Evolutionary conservation across 371 early-diverging fungal genomes (phyloP).

Genomic region (Catenaria anguillulae): DNA sequence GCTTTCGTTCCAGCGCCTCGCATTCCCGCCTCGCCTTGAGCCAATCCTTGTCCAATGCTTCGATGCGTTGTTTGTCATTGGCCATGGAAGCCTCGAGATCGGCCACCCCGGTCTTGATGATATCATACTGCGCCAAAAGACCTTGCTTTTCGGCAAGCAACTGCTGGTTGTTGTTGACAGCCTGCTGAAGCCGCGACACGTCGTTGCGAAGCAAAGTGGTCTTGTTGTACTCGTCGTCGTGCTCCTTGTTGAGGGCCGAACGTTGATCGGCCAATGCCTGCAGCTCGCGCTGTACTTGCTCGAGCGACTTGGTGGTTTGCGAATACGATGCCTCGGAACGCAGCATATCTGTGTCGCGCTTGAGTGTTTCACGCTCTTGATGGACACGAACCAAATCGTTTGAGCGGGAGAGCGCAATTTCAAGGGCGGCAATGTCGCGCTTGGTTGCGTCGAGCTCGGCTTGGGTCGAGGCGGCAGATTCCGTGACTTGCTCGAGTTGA

Average conservation of each 20-base stretch:
- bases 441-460: neutral
- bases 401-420: neutral
- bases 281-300: neutral
- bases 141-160: slow-evolving; percentile 16
- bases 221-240: neutral
- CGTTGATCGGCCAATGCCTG: neutral
- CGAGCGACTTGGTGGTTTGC: neutral
- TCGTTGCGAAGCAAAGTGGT: slow-evolving; percentile 1
- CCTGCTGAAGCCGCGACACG: slow-evolving; percentile 13
- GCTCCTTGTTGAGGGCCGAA: neutral
- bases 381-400: neutral
- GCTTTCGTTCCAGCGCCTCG: slow-evolving; percentile 6
- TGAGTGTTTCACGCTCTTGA: neutral
- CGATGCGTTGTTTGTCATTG: too few relatives aligned
- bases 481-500: slow-evolving; percentile 3
- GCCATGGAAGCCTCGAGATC: neutral
- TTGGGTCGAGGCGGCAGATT: neutral
- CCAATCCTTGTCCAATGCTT: too few relatives aligned
- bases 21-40: too few relatives aligned
- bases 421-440: neutral
- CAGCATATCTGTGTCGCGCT: neutral
- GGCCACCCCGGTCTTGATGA: slow-evolving; percentile 8
- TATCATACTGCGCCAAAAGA: slow-evolving; percentile 13
- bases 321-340: neutral
- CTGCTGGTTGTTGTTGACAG: slow-evolving; percentile 15